phyloP scores from a whole-genome alignment of 306 rosid genomes.

The Lathyrus sativus region DNA sequence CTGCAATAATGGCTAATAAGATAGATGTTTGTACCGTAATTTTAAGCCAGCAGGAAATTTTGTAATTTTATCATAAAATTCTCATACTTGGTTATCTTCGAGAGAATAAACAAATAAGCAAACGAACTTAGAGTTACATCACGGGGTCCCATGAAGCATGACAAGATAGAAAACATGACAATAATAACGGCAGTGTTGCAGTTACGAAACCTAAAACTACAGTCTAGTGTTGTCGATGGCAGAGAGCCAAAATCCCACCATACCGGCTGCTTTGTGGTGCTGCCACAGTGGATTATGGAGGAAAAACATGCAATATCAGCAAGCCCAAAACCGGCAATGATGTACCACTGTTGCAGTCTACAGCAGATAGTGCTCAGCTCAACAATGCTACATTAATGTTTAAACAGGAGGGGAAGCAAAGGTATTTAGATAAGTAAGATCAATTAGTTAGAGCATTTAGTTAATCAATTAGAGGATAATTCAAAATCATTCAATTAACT shows the following conservation, averaged over 20 bases:
- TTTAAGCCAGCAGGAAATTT: not conserved
- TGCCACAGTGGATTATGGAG: too few species aligned
- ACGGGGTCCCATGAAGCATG: not conserved
- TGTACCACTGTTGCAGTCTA: not conserved
- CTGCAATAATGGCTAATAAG: not conserved
- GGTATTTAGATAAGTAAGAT: too few species aligned
- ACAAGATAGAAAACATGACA: constrained; percentile 6
- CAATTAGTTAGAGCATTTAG: too few species aligned
- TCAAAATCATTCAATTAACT: not conserved
- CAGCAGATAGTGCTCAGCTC: not conserved
- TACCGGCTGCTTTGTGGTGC: too few species aligned
- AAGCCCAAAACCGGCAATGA: too few species aligned
- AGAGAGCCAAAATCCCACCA: too few species aligned
- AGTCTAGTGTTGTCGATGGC: too few species aligned
- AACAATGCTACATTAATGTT: not conserved
- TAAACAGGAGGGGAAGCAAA: not conserved
- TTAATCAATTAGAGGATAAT: not conserved
- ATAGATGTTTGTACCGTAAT: not conserved
- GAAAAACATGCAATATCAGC: too few species aligned
- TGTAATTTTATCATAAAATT: not conserved
- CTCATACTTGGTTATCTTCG: not conserved
- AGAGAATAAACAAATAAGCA: not conserved
- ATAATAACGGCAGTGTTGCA: not conserved
- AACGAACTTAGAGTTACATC: not conserved
- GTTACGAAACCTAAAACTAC: not conserved